Evolutionary conservation across 2,329 filamentous ascomycete genomes (phyloP), one percentile per base, ranked within the genome.

Genomic region (Graphilbum fragrans): DNA sequence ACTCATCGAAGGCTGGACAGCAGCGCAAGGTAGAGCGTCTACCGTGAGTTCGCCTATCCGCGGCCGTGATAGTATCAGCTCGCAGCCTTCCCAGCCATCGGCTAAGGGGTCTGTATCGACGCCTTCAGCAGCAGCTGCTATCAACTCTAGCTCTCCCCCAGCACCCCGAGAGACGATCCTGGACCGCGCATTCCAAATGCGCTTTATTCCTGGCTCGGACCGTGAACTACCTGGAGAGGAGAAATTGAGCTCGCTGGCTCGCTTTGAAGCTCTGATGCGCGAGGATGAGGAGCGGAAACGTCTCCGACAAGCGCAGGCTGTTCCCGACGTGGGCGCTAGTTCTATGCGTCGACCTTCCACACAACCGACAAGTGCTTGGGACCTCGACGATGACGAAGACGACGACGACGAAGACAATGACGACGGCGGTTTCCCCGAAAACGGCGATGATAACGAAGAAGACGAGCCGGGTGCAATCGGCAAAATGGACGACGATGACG

Each of bases 221-320:
- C 58, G 60, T 8, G 63, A 70, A 38, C 49, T 66, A 2, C 66
- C 69, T 1, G 75, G 75, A 4, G 74, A 78, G 46, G 74, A 79
- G 49, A 77, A 79, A 44, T 59, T 80, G 16, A 80, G 70, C 48
- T 81, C 77, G 1, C 63, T 81, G 25, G 77, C 76, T 10, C 66
- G 74, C 19, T 82, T 81, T 41, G 77, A 81, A 41, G 77, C 76
- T 3, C 55, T 82, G 35, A 81, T 82, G 77, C 63, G 67, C 19
- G 72, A 80, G 49, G 63, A 63, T 18, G 77, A 81, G 32, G 65
- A 69, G 43, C 69, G 65, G 39, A 39, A 38, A 8, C 45, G 48
- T 1, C 59, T 64, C 42, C 61, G 60, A 49, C 60, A 61, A 38
- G 59, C 59, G 22, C 59, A 64, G 34, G 58, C 60, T 9, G 52